Conservation (phyloP, 23 red algal genomes). For the Gracilaria vermiculophylla region DNA sequence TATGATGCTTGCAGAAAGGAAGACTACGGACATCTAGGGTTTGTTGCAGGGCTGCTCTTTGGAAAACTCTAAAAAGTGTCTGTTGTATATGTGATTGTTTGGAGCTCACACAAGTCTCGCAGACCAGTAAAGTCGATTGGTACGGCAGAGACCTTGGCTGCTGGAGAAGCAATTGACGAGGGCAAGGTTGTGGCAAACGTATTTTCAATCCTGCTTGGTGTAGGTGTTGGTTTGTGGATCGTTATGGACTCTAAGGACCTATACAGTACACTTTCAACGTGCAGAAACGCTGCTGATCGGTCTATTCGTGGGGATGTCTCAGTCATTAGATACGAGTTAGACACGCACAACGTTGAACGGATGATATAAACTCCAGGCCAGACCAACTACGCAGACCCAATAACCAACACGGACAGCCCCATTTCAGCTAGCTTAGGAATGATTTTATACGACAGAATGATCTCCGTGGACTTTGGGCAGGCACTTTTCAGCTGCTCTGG, state of each 20-base stretch:
- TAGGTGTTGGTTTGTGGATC: slow-evolving; percentile 10
- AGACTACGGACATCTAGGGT: slow-evolving; percentile 34
- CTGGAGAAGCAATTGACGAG: slow-evolving; percentile 19
- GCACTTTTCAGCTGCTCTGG: neutral
- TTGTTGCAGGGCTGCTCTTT: slow-evolving; percentile 28
- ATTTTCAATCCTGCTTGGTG: neutral
- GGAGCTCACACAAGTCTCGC: slow-evolving; percentile 27
- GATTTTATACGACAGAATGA: neutral
- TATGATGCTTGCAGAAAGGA: neutral
- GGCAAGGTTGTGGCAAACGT: neutral
- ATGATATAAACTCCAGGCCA: slow-evolving; percentile 21
- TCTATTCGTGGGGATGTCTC: slow-evolving; percentile 16
- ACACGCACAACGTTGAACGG: slow-evolving; percentile 33
- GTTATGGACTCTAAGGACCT: slow-evolving; percentile 21
- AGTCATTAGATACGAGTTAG: slow-evolving; percentile 12
- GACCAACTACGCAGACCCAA: neutral
- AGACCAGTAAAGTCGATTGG: slow-evolving; percentile 29
- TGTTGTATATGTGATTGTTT: neutral
- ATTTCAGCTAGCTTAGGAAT: neutral
- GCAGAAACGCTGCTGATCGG: neutral
- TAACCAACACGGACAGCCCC: slow-evolving; percentile 14
- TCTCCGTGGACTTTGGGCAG: neutral
- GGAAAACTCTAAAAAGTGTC: neutral
- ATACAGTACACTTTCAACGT: neutral
- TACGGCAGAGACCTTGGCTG: slow-evolving; percentile 32